Base-by-base conservation (phyloP, 257 asterid species). In the Capsicum rhomboideum region DNA sequence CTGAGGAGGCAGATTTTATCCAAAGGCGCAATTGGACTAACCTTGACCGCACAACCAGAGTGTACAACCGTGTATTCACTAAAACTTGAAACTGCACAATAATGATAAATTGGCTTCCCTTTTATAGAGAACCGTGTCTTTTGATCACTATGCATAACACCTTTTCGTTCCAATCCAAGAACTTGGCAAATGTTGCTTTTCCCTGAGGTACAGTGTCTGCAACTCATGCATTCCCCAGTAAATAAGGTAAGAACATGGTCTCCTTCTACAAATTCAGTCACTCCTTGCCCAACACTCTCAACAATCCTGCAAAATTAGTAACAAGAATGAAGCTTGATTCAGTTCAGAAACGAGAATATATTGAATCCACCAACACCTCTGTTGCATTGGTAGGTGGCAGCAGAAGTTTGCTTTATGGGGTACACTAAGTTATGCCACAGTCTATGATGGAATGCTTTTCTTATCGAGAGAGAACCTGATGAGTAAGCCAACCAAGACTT, bases 61-160 rank as follows among this genome's bases (percentile, higher is more conserved):
- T 96, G 97, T 86, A 96, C 98, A 42, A 96, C 90, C 1, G 98
- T 94, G 81, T 96, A 93, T 53, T 96, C 97, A 16, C 99, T 94
- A 90, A 94, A 94, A 89, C 99, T 96, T 40, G 99, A 96, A 89
- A 96, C 97, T 23, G 98, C 99, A 75, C 99, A 96, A 68, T 94
- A 96, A 67, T 96, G 99, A 88, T 87, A 94, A 29, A 93, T 40
- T 12, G 93, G 94, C 83, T 91, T 94, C 79, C 98, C 97, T 46
- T 90, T 92, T 34, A 96, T 79, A 10, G 89, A 91, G 93, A 94
- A 94, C 84, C 98, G 97, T 53, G 97, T 94, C 88, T 88, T 85
- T 87, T 90, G 90, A 86, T 96, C 98, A 79, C 94, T 90, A 84
- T 96, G 98, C 99, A 96, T 96, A 52, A 96, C 84, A 23, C 99